These are phyloP conservation scores for Phaeoacremonium minimum DNA, from an alignment of 2,329 filamentous ascomycete genomes.

Conservation along the genomic window DNA sequence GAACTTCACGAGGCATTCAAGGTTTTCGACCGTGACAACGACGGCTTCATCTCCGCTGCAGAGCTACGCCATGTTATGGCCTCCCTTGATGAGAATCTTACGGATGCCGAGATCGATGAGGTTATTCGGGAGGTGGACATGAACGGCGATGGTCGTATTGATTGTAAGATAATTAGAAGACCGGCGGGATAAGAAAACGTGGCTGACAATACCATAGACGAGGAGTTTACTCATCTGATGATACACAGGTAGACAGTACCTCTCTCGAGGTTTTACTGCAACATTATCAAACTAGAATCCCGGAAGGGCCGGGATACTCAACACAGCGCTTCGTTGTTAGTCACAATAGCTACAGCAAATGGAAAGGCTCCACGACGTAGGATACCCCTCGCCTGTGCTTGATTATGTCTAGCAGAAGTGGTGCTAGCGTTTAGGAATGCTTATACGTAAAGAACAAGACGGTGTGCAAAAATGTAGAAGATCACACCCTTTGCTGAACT, in stretches of 20 bases:
- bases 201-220: slow-evolving; percentile 51
- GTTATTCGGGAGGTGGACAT: slow-evolving; percentile 92
- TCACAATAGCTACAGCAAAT: too few relatives aligned
- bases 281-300: too few relatives aligned
- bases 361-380: too few relatives aligned
- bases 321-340: too few relatives aligned
- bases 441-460: too few relatives aligned
- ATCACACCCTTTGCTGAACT: too few relatives aligned
- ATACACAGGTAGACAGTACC: slow-evolving; percentile 94
- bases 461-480: too few relatives aligned
- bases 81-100: slow-evolving; percentile 86
- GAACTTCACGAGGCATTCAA: slow-evolving; percentile 89
- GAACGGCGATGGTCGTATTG: slow-evolving; percentile 83
- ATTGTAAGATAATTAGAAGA: slow-evolving; percentile 59
- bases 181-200: slow-evolving; percentile 11
- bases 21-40: slow-evolving; percentile 86
- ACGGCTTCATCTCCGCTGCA: slow-evolving; percentile 85
- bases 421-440: too few relatives aligned
- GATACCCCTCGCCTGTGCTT: too few relatives aligned
- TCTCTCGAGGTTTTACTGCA: too few relatives aligned
- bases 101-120: slow-evolving; percentile 86
- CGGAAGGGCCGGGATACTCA: too few relatives aligned
- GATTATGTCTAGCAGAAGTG: too few relatives aligned
- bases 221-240: slow-evolving; percentile 92
- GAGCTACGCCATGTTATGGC: slow-evolving; percentile 90